Base-by-base conservation (phyloP, 345 rosid genomes). In the Ailanthus altissimus region DNA sequence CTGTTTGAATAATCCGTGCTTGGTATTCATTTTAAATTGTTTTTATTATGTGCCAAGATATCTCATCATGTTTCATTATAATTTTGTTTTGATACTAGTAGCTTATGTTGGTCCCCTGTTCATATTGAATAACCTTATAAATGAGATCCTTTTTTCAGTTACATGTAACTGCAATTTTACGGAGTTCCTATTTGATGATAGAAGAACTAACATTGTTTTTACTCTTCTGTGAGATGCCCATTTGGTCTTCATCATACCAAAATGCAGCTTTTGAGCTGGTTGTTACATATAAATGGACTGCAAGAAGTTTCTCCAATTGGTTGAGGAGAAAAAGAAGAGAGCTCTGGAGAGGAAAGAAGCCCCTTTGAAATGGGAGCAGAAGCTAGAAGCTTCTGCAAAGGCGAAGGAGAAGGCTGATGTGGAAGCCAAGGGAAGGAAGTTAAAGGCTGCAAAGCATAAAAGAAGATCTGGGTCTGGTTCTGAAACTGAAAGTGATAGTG, bases 141-240 rank as follows among this genome's bases (percentile, higher is more conserved):
- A 32, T 3, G 6, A 18, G 23, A 53, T 20, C 9, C 20, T 10
- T 7, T 20, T 2, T 49, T 32, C 38, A 61, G 32, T 5, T 28
- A 47, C 16, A 46, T 47, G 11, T 13, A 2, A 49, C 8, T 66
- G 28, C 26, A 21, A 32, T 36, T n/a, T 62, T 49, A 21, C 38
- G 15, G n/a, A 18, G 75, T 28, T 46, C 25, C 16, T n/a, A 15
- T 72, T 25, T 9, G 20, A 28, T 88, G 81, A 81, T 77, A 70
- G 88, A 86, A 74, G 88, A 93, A 73, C 92, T 93, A 86, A 96
- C 94, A 93, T 87, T 93, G 91, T 84, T 84, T 88, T 85, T 91
- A 90, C 94, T 92, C 97, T 92, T 92, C 85, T 92, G 86, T 93
- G 99, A 96, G 99, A 96, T 90, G 98, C 73, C 84, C 93, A 90